Evolutionary conservation across 306 rosid genomes (phyloP).

Genomic region (apple (Malus domestica)): ASM211411v1 NC_041804.1:7291001-7291500

Average conservation of each 20-base stretch:
- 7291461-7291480: constrained; percentile 22
- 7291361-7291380: constrained; percentile 15
- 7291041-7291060: constrained; percentile 39
- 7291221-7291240: constrained; percentile 23
- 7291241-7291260: constrained; percentile 28
- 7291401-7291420: constrained; percentile 1
- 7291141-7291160: constrained; percentile 49
- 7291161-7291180: constrained; percentile 1
- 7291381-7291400: constrained; percentile 11
- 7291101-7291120: constrained; percentile 19
- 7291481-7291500: constrained; percentile 16
- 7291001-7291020: not conserved
- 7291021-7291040: not conserved
- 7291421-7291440: not conserved
- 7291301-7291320: constrained; percentile 34
- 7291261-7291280: constrained; percentile 25
- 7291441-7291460: constrained; percentile 2
- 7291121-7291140: constrained; percentile 29
- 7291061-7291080: constrained; percentile 46
- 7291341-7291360: constrained; percentile 33
- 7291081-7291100: constrained; percentile 40
- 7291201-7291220: constrained; percentile 10
- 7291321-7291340: constrained; percentile 44
- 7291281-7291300: constrained; percentile 34
- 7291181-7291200: constrained; percentile 15